phyloP scores from a whole-genome alignment of 495 filamentous ascomycete genomes.

The Lasiosphaeriaceae sp. region DNA sequence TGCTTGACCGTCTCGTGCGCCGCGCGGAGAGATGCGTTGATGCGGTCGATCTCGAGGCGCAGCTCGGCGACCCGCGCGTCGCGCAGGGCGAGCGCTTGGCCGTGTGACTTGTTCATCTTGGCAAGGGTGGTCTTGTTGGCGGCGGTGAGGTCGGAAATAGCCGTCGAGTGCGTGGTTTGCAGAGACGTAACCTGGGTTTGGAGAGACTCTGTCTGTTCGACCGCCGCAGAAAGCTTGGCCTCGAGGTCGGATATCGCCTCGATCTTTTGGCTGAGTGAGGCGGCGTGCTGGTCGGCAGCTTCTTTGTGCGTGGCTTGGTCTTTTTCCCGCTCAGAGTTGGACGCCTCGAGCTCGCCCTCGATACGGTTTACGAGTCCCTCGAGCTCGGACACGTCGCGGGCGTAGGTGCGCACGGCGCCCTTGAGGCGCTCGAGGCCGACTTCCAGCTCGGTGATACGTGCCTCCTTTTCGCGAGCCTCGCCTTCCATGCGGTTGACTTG shows the following conservation, averaged over 20 bases:
- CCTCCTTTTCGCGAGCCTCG: slow-evolving; percentile 28
- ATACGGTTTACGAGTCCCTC: slow-evolving; percentile 57
- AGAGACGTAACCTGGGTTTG: slow-evolving; percentile 21
- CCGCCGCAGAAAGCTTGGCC: slow-evolving; percentile 22
- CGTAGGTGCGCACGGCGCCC: slow-evolving; percentile 59
- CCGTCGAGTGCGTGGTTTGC: slow-evolving; percentile 24
- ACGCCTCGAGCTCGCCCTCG: slow-evolving; percentile 49
- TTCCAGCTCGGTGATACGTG: slow-evolving; percentile 53
- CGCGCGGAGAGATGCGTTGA: slow-evolving; percentile 30
- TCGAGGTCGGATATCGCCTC: slow-evolving; percentile 33
- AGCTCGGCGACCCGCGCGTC: slow-evolving; percentile 43
- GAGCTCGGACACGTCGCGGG: slow-evolving; percentile 58
- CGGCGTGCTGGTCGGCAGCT: slow-evolving; percentile 26
- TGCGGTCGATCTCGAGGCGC: slow-evolving; percentile 31
- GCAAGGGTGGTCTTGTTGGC: slow-evolving; percentile 38
- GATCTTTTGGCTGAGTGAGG: slow-evolving; percentile 32
- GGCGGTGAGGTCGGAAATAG: slow-evolving; percentile 40
- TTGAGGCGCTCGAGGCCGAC: slow-evolving; percentile 57
- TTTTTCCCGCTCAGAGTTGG: slow-evolving; percentile 12
- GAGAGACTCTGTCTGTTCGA: slow-evolving; percentile 29
- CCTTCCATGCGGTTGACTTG: slow-evolving; percentile 46
- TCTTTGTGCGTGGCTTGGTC: background rate
- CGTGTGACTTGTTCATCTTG: slow-evolving; percentile 29
- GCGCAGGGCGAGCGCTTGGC: slow-evolving; percentile 36
- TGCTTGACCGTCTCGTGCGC: slow-evolving; percentile 34